Evolutionary conservation across 345 rosid species (phyloP), one percentile per base, ranked within the genome.

Genomic region (Arabidopsis suecica): DNA sequence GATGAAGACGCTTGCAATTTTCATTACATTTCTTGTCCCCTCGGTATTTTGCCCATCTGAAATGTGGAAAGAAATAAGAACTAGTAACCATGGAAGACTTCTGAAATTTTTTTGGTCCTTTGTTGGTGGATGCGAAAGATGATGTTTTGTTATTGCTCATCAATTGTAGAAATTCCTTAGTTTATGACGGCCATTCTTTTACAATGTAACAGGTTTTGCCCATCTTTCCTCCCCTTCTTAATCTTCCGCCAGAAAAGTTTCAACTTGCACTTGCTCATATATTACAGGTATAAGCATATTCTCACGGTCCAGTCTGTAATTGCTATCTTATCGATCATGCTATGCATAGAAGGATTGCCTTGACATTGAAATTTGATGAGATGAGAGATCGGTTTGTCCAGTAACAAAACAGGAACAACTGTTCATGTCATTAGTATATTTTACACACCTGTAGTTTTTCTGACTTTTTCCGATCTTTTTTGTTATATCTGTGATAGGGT

Each of bases 221-320:
- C 61, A 89, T 95, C 67, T 95, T 95, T 53, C 97, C 99, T 54
- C 91, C 86, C 53, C 92, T 95, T 74, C 91, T 90, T 53, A 86
- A 87, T 80, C 97, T 95, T 70, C 97, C 96, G 12, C 77, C 85
- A 40, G 97, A 95, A 23, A 95, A 92, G 85, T 95, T 95, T 84
- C 97, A 89, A 79, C 86, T 84, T 83, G 99, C 97, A 7, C 91
- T 95, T 76, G 99, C 97, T 67, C 91, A 89, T 78, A 89, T 95
- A 77, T 82, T 95, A 66, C 99, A 95, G 99, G 99, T 92, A 82
- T 42, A 12, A 71, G 36, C 66, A 60, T 61, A 69, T 79, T 55
- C 53, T 71, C 69, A 64, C 2, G n/a, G 53, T 53, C 47, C 34
- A 65, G 51, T 44, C 67, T 30, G 42, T 62, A 44, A 12, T 62